These are phyloP conservation scores for Zostera marina DNA, from an alignment of 116 monocot genomes.

Conservation along the genomic window DNA sequence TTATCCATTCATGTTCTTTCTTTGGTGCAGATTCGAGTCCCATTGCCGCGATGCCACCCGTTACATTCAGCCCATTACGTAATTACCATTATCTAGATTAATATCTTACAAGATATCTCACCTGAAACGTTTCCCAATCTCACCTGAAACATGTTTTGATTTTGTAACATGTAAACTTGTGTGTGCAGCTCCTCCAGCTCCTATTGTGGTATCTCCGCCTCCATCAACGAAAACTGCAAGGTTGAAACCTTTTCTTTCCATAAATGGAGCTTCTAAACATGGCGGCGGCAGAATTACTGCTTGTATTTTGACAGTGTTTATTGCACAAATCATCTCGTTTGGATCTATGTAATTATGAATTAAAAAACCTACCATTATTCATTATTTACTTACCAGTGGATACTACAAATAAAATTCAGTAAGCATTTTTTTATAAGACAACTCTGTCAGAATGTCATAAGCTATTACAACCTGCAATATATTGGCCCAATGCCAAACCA, in stretches of 20 bases:
- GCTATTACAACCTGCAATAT: no score
- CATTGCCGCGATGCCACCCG: background rate
- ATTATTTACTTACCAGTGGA: no score
- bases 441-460: no score
- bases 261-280: background rate
- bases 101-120: background rate
- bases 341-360: no score
- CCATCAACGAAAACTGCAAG: background rate
- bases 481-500: no score
- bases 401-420: no score
- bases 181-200: constrained; percentile 1
- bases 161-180: background rate
- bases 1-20: background rate
- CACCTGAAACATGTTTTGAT: background rate
- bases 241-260: background rate
- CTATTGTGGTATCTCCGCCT: background rate
- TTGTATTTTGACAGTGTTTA: no score
- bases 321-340: no score
- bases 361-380: no score
- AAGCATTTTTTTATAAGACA: no score
- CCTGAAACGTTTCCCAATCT: background rate
- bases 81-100: background rate
- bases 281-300: no score
- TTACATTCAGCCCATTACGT: background rate
- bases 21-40: background rate